Evolutionary conservation across 129 eudicot species (phyloP), one percentile per base, ranked within the genome.

Genomic region (Artemisia annua): DNA sequence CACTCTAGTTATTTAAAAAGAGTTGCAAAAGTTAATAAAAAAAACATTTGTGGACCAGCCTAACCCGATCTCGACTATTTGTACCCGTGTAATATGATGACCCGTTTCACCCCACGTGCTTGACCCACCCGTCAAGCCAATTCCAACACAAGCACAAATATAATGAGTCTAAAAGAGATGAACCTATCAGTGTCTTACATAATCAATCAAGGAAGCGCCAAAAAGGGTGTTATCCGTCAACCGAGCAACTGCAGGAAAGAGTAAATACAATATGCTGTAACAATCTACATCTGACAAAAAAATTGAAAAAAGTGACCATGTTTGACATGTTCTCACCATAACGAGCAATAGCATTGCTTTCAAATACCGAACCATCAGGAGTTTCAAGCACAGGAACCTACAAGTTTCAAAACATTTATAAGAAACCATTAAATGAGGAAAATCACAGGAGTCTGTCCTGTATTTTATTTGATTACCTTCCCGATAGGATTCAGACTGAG

Each of bases 351-450:
- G 97, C 97, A 75, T 93, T 90, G 70, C 92, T 93, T 80, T 90
- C 98, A 74, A 90, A 93, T 1, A 93, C 15, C n/a, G 95, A 68
- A 10, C 98, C 98, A 54, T 89, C 91, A 53, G 90, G 90, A 32
- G 96, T 92, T 73, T 89, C 91, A 67, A 93, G 81, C 46, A 89
- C 97, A 56, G 98, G 97, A 66, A 93, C 85, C 98, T 92, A 65
- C 49, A 68, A 10, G 46, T 39, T 39, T 39, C 10, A 6, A 39
- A 39, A 39, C 46, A 39, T 39, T 39, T 39, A 39, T 39, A 39
- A 39, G 46, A 39, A 35, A 39, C 46, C 46, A 7, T 7, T 39
- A 39, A 39, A 39, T 3, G 4, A 28, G 32, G 4, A 7, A 39
- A 39, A 6, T 7, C 2, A 7, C 9, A 39, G 0, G 9, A 39